Evolutionary conservation across 805 yeast species (phyloP).

Genomic region (Zygosaccharomyces pseudorouxii): DNA sequence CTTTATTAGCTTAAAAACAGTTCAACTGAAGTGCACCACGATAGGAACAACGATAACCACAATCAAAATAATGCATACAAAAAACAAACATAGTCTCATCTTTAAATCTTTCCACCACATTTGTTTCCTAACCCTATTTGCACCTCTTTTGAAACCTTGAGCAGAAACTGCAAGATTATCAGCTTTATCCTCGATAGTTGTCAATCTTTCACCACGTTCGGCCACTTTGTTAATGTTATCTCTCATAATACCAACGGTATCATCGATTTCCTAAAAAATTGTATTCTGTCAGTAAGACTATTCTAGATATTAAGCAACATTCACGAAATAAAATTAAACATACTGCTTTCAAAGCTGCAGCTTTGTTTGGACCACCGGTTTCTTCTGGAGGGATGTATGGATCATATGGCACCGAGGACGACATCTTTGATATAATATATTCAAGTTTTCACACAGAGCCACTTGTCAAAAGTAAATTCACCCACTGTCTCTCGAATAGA

Average conservation of each 20-base stretch:
- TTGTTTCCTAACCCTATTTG: slow-evolving; percentile 94
- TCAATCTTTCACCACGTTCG: slow-evolving; percentile 87
- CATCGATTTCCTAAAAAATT: slow-evolving; percentile 66
- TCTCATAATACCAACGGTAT: slow-evolving; percentile 96
- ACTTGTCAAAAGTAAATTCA: neutral
- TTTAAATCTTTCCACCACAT: slow-evolving; percentile 99
- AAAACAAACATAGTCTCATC: slow-evolving; percentile 86
- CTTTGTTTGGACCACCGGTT: slow-evolving; percentile 37
- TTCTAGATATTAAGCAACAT: neutral
- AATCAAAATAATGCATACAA: slow-evolving; percentile 71
- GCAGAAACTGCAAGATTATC: slow-evolving; percentile 90
- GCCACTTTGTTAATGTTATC: slow-evolving; percentile 95
- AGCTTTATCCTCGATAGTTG: slow-evolving; percentile 87
- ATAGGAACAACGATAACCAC: slow-evolving; percentile 90
- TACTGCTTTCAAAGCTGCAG: slow-evolving; percentile 82
- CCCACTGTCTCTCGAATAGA: neutral
- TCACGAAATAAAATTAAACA: slow-evolving; percentile 30
- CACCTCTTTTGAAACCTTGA: slow-evolving; percentile 92
- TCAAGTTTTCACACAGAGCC: neutral
- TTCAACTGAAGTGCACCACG: slow-evolving; percentile 72
- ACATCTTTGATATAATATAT: slow-evolving; percentile 40
- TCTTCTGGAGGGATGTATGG: slow-evolving; percentile 72
- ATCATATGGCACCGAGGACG: slow-evolving; percentile 78
- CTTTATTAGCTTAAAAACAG: neutral
- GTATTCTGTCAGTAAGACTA: neutral